phyloP scores from a whole-genome alignment of 2,329 filamentous ascomycete species.

The Colletotrichum musae region DNA sequence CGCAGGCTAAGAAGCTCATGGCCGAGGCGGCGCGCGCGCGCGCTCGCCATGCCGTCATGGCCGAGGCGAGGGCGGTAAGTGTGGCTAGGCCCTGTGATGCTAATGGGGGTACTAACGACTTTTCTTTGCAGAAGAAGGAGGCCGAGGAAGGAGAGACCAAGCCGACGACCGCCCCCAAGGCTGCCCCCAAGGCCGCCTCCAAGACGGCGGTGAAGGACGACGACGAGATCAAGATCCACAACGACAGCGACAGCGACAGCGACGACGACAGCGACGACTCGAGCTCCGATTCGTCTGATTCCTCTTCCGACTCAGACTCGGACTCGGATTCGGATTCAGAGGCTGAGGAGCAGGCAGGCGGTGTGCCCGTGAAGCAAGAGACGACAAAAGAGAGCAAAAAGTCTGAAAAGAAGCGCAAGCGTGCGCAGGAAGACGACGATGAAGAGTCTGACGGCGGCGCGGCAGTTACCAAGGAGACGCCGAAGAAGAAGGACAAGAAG shows the following conservation, averaged over 20 bases:
- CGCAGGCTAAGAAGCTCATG: constrained; percentile 57
- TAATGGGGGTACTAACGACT: constrained; percentile 5
- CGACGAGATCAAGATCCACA: constrained; percentile 41
- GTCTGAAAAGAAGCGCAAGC: constrained; percentile 46
- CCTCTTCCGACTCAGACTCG: constrained; percentile 1
- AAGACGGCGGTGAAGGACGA: not conserved
- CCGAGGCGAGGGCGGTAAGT: constrained; percentile 46
- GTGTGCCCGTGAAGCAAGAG: constrained; percentile 39
- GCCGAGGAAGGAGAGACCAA: constrained; percentile 45
- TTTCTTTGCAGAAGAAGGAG: constrained; percentile 44
- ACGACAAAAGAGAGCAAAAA: constrained; percentile 43
- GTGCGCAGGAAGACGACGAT: constrained; percentile 38
- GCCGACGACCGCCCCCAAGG: constrained; percentile 34
- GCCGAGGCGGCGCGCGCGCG: constrained; percentile 55
- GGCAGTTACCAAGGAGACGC: constrained; percentile 43
- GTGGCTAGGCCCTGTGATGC: not conserved
- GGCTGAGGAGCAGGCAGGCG: constrained; percentile 43
- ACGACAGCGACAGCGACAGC: constrained; percentile 40
- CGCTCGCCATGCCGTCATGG: constrained; percentile 47
- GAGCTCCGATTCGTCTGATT: constrained; percentile 42
- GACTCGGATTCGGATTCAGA: constrained; percentile 38
- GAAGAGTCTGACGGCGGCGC: constrained; percentile 39
- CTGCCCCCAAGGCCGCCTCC: too few species aligned
- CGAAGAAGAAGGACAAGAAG: constrained; percentile 48
- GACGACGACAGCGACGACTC: constrained; percentile 43